Conservation (phyloP, 345 rosid species). For the Xanthoceras sorbifolium region DNA sequence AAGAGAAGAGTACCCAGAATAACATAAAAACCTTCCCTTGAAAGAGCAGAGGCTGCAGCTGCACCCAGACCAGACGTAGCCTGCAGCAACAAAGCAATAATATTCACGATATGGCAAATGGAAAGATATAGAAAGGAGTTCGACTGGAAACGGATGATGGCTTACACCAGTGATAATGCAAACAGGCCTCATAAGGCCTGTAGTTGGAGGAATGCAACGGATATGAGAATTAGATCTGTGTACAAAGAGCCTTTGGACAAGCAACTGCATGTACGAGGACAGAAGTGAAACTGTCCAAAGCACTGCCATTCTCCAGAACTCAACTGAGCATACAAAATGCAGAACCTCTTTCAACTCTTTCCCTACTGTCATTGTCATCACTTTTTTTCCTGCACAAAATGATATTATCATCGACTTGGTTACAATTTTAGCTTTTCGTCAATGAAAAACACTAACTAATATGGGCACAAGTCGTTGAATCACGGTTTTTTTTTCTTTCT, state of each 20-base stretch:
- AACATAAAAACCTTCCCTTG: slow-evolving; percentile 69
- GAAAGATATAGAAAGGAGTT: background rate
- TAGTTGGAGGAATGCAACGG: slow-evolving; percentile 31
- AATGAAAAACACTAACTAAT: background rate
- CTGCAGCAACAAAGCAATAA: slow-evolving; percentile 37
- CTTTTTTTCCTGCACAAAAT: background rate
- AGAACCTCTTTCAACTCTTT: slow-evolving; percentile 42
- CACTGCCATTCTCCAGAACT: slow-evolving; percentile 81
- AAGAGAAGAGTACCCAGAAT: slow-evolving; percentile 61
- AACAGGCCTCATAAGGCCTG: slow-evolving; percentile 40
- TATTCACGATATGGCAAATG: background rate
- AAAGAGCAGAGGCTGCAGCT: slow-evolving; percentile 71
- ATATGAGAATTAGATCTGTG: slow-evolving; percentile 32
- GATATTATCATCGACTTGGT: background rate
- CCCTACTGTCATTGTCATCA: slow-evolving; percentile 24
- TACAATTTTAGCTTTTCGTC: no score
- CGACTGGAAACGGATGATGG: slow-evolving; percentile 5
- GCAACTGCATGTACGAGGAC: slow-evolving; percentile 55
- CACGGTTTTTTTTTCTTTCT: background rate
- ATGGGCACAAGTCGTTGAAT: background rate
- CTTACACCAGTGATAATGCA: slow-evolving; percentile 86
- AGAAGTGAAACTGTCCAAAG: slow-evolving; percentile 61
- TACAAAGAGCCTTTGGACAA: slow-evolving; percentile 35
- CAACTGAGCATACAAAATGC: slow-evolving; percentile 40
- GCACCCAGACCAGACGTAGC: slow-evolving; percentile 89